These are phyloP conservation scores for Paecilomyces niveus DNA, from an alignment of 2,329 filamentous ascomycete genomes.

Conservation along the genomic window DNA sequence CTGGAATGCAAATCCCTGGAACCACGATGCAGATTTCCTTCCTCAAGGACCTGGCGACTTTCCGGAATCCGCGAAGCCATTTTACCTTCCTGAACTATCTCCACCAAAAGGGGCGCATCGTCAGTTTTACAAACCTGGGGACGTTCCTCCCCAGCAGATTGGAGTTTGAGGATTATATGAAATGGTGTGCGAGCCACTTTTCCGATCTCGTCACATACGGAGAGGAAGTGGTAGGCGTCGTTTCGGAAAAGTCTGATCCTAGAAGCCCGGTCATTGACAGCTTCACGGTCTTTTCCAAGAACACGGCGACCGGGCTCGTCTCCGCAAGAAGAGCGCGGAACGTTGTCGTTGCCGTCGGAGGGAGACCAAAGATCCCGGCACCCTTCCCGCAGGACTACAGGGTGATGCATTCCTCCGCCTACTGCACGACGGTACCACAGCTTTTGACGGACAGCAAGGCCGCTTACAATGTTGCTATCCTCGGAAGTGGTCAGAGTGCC, in stretches of 20 bases:
- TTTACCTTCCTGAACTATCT: constrained; percentile 98
- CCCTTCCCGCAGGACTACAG: constrained; percentile 61
- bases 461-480: constrained; percentile 68
- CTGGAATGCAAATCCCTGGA: constrained; percentile 87
- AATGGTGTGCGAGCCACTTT: constrained; percentile 83
- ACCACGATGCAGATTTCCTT: constrained; percentile 98
- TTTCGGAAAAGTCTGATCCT: constrained; percentile 49
- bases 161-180: constrained; percentile 93
- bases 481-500: constrained; percentile 86
- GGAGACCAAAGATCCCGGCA: constrained; percentile 62
- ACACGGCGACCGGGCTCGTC: constrained; percentile 43
- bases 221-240: constrained; percentile 67
- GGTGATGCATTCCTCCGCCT: constrained; percentile 85
- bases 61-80: constrained; percentile 77
- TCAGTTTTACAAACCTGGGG: constrained; percentile 83
- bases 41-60: constrained; percentile 87
- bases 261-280: constrained; percentile 48
- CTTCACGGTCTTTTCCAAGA: constrained; percentile 62
- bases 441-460: constrained; percentile 31
- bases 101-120: constrained; percentile 69
- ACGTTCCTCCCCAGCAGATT: constrained; percentile 80
- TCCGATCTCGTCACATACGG: constrained; percentile 65
- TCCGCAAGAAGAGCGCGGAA: constrained; percentile 38
- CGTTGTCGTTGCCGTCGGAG: constrained; percentile 60
- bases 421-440: constrained; percentile 45